Conservation (phyloP, 192 early-diverging fungal genomes). For the Lobosporangium transversale region DNA sequence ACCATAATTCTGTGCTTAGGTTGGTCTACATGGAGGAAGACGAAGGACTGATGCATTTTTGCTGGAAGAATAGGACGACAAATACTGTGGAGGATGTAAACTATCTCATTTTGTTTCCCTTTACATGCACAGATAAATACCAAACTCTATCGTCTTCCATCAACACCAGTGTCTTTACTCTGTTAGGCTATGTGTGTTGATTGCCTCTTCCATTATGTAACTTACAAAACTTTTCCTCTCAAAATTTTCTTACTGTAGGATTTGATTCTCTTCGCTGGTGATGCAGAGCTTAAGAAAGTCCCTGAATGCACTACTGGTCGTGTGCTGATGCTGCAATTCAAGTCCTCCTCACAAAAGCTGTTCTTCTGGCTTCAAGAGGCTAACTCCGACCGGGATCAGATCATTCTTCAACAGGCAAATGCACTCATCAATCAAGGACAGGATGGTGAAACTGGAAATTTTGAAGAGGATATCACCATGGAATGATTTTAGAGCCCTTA, state of each 20-base stretch:
- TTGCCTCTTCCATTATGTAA: too few species aligned
- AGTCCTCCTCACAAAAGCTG: conserved; percentile 76
- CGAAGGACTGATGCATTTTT: conserved; percentile 82
- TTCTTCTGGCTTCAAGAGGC: conserved; percentile 90
- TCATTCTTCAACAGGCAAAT: conserved; percentile 68
- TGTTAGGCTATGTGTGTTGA: too few species aligned
- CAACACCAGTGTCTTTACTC: not conserved
- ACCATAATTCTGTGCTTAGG: too few species aligned
- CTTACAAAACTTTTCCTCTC: too few species aligned
- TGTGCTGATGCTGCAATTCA: conserved; percentile 85
- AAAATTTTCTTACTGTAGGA: conserved; percentile 52
- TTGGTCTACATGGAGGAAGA: conserved; percentile 72
- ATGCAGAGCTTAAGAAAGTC: conserved; percentile 70
- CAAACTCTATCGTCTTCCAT: not conserved
- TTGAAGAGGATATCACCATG: conserved; percentile 39
- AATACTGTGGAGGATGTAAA: conserved; percentile 59
- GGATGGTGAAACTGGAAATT: conserved; percentile 46
- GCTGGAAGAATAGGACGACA: conserved; percentile 78
- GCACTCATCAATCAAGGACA: conserved; percentile 52
- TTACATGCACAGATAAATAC: conserved; percentile 2
- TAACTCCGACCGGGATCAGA: conserved; percentile 67
- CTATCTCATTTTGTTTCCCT: conserved; percentile 3
- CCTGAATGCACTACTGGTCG: conserved; percentile 69
- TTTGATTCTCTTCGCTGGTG: conserved; percentile 81
- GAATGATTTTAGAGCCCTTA: conserved; percentile 5